Base-by-base conservation (phyloP, 2,329 filamentous ascomycete genomes). In the Nakataea oryzae region DNA sequence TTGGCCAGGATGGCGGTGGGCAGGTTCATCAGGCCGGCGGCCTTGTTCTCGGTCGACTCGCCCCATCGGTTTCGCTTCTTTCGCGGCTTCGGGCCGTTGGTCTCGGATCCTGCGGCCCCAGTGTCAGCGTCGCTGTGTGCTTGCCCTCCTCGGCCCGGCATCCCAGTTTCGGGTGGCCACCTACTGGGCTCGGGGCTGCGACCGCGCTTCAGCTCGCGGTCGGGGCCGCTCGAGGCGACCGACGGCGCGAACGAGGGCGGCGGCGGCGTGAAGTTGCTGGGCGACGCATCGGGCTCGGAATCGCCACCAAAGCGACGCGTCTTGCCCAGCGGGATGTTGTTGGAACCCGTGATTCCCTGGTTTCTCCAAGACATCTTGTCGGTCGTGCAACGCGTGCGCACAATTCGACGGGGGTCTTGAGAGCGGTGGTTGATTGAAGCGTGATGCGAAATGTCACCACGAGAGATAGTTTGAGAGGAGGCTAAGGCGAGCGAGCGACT, bases 21-120 rank as follows among this genome's bases (percentile, higher is more conserved):
- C 68, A 99, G 83, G 63, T 95, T 95, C 93, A 99, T 97, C 65
- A 99, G 83, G 67, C 95, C 95, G 63, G 95, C 95, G 64, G 95
- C 95, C 82, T 99, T 99, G 80, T 99, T 99, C 78, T 99, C 95
- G 62, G 91, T 89, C 65, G 91, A 91, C 76, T 97, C 93, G 68
- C 95, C 95, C 95, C 95, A 99, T 73, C 95, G 88, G 75, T 99
- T 99, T 75, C 93, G 89, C 88, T 97, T 97, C 87, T 96, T 97
- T 75, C 95, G 91, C 70, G 89, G 89, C 74, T 90, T 90, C 65
- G 88, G 85, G 63, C 91, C 93, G 76, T 97, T 93, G 60, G 75
- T 74, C 63, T 83, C 82, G 65, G 80, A 76, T 67, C 82, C 80
- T 72, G 62, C 60, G 64, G 41, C 24, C 64, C 21, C 50, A n/a